Evolutionary conservation across 441 rosid genomes (phyloP).

Genomic region (Jatropha podagrica): DNA sequence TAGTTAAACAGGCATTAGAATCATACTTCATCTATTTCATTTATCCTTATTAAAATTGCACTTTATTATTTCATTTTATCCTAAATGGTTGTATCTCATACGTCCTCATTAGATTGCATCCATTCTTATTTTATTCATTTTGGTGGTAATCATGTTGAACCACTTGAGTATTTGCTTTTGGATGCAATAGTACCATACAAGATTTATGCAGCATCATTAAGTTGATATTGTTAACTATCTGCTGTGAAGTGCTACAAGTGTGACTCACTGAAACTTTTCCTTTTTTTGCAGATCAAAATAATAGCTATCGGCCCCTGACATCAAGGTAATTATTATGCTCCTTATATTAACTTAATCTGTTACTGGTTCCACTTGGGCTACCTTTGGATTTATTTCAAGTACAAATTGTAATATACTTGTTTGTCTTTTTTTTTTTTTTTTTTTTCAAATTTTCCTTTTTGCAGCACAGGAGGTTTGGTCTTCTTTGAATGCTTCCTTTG

Average conservation of each 20-base stretch:
- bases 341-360: background rate
- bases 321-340: conserved; percentile 35
- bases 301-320: conserved; percentile 48
- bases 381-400: background rate
- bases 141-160: background rate
- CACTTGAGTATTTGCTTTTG: background rate
- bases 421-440: background rate
- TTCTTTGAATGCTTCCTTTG: conserved; percentile 31
- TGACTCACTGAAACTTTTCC: background rate
- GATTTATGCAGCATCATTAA: background rate
- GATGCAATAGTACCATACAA: background rate
- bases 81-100: background rate
- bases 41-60: background rate
- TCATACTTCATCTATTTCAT: background rate
- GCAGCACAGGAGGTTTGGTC: conserved; percentile 72
- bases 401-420: conserved; percentile 18
- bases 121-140: background rate
- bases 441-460: conserved; percentile 35
- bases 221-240: background rate
- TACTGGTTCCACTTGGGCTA: conserved; percentile 7
- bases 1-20: background rate
- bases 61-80: background rate
- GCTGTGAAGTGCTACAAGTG: background rate
- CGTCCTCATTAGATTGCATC: background rate
- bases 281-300: conserved; percentile 44